phyloP scores from a whole-genome alignment of 495 filamentous ascomycete genomes.

The Cetradonia linearis region DNA sequence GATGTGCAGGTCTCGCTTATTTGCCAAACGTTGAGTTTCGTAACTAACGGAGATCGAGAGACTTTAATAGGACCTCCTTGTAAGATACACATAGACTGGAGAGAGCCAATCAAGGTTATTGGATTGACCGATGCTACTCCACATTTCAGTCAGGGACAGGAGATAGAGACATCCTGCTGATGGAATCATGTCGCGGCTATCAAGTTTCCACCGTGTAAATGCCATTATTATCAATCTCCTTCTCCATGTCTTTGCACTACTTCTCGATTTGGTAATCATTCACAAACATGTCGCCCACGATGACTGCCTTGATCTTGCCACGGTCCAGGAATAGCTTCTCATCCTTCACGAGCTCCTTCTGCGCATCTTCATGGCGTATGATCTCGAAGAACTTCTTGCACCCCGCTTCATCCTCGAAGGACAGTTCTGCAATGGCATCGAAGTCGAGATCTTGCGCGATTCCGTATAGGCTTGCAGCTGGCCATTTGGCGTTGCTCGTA shows the following conservation, averaged over 20 bases:
- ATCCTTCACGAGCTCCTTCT: slow-evolving; percentile 13
- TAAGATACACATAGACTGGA: neutral
- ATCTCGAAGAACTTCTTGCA: slow-evolving; percentile 27
- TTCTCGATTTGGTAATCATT: too few relatives aligned
- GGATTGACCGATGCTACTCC: neutral
- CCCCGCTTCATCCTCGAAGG: slow-evolving; percentile 28
- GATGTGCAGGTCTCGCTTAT: too few relatives aligned
- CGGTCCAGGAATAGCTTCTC: slow-evolving; percentile 34
- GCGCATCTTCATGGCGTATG: slow-evolving; percentile 24
- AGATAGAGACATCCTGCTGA: too few relatives aligned
- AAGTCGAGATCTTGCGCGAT: slow-evolving; percentile 34
- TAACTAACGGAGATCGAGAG: neutral
- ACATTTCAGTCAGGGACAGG: neutral
- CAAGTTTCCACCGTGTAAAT: too few relatives aligned
- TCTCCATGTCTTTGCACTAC: too few relatives aligned
- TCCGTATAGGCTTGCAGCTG: slow-evolving; percentile 30
- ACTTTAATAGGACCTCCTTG: neutral
- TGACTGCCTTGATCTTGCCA: slow-evolving; percentile 23
- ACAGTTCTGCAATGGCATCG: slow-evolving; percentile 32
- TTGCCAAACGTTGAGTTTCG: too few relatives aligned
- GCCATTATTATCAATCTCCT: too few relatives aligned
- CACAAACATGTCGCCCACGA: slow-evolving; percentile 24
- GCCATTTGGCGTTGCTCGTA: slow-evolving; percentile 12
- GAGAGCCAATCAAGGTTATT: neutral
- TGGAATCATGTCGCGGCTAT: too few relatives aligned